These are phyloP conservation scores for Myotisia sp. DNA, from an alignment of 2,329 filamentous ascomycete species.

Conservation along the genomic window DNA sequence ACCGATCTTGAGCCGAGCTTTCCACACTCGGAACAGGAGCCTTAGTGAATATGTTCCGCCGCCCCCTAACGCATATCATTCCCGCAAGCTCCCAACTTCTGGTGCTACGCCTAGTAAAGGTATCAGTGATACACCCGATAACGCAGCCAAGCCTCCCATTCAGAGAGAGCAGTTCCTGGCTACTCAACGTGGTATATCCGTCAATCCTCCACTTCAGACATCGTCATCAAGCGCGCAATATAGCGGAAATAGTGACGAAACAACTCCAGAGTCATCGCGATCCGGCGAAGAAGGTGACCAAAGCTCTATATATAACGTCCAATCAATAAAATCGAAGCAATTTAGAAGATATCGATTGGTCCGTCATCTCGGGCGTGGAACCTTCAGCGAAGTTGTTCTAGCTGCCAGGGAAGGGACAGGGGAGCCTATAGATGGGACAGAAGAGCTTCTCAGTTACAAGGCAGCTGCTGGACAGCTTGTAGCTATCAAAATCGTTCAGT, in stretches of 20 bases:
- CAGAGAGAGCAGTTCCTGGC: slow-evolving; percentile 73
- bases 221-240: slow-evolving; percentile 69
- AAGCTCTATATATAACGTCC: slow-evolving; percentile 49
- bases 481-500: slow-evolving; percentile 88
- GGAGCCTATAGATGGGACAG: slow-evolving; percentile 33
- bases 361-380: slow-evolving; percentile 73
- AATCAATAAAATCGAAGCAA: slow-evolving; percentile 52
- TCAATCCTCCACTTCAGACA: slow-evolving; percentile 47
- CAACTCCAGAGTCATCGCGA: slow-evolving; percentile 30
- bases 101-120: slow-evolving; percentile 29
- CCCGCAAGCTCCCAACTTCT: slow-evolving; percentile 58
- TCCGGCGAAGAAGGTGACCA: slow-evolving; percentile 13
- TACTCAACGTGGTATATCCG: slow-evolving; percentile 57
- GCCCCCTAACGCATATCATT: slow-evolving; percentile 48
- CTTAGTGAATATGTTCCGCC: slow-evolving; percentile 80
- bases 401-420: slow-evolving; percentile 61
- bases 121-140: slow-evolving; percentile 31
- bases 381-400: slow-evolving; percentile 86
- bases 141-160: slow-evolving; percentile 29
- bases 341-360: slow-evolving; percentile 65
- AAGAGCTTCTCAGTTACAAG: slow-evolving; percentile 11
- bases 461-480: slow-evolving; percentile 48
- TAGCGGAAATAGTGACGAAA: slow-evolving; percentile 36
- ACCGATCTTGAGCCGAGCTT: no score
- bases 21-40: slow-evolving; percentile 66